Percentiles rank a stretch among this genome's conserved stretches.
These are phyloP conservation scores for Phialocephala sp. DNA, from an alignment of 2,329 filamentous ascomycete species.

Conservation along the genomic window DNA sequence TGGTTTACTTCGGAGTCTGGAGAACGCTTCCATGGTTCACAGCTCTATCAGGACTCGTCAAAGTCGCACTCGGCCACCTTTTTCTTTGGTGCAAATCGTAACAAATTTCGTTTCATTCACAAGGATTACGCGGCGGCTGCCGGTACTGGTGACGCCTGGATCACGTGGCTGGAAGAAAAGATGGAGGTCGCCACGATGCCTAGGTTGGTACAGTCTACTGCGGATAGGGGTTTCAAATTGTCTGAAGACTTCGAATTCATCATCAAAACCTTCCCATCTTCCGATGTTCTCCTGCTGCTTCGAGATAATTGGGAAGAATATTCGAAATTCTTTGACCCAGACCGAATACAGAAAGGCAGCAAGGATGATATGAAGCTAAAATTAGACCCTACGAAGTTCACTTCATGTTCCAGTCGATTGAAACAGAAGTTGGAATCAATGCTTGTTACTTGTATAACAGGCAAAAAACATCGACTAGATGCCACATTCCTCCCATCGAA, in stretches of 20 bases:
- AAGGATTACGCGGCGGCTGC: slow-evolving; percentile 9
- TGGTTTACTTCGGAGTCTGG: slow-evolving; percentile 21
- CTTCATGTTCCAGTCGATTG: not conserved
- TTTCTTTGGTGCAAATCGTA: slow-evolving; percentile 12
- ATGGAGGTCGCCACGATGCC: slow-evolving; percentile 21
- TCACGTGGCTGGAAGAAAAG: slow-evolving; percentile 20
- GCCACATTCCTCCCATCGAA: slow-evolving; percentile 16
- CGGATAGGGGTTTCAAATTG: slow-evolving; percentile 11
- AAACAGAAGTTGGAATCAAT: slow-evolving; percentile 14
- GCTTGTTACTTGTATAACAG: slow-evolving; percentile 14
- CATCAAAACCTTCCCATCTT: slow-evolving; percentile 19
- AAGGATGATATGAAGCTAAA: not conserved
- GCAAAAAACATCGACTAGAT: slow-evolving; percentile 18
- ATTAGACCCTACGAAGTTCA: not conserved
- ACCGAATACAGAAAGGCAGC: not conserved
- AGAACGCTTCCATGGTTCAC: slow-evolving; percentile 10
- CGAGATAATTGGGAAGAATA: slow-evolving; percentile 14
- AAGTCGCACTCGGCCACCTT: slow-evolving; percentile 9
- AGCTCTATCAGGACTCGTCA: slow-evolving; percentile 19
- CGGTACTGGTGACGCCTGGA: slow-evolving; percentile 4
- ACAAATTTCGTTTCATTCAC: slow-evolving; percentile 19
- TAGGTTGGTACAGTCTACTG: slow-evolving; percentile 9
- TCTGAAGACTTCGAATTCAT: slow-evolving; percentile 19
- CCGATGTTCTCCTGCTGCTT: slow-evolving; percentile 15
- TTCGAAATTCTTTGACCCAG: slow-evolving; percentile 12